Percentiles rank a stretch among this genome's conserved stretches.
These are phyloP conservation scores for Vigna reflexopilosa DNA, from an alignment of 306 rosid species.

Conservation along the genomic window DNA sequence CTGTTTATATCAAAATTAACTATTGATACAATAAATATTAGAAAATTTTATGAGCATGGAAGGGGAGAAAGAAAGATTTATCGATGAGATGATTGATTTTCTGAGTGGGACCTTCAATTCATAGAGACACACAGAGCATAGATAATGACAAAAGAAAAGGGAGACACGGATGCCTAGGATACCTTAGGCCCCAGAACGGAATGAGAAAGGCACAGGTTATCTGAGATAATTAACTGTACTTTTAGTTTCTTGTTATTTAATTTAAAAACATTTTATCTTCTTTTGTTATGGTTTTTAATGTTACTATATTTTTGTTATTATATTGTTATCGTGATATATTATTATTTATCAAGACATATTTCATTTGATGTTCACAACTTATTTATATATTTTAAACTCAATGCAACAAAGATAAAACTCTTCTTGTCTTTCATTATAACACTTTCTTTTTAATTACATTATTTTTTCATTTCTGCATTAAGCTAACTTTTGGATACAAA, in stretches of 20 bases:
- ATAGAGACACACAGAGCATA: slow-evolving; percentile 25
- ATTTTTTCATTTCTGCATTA: no score
- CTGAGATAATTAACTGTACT: background rate
- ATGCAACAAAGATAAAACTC: no score
- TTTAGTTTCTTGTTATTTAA: background rate
- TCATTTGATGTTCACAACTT: no score
- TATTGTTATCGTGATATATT: no score
- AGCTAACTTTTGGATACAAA: no score
- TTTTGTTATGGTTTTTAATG: no score
- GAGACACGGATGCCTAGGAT: slow-evolving; percentile 48
- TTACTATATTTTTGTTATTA: no score
- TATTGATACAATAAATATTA: background rate
- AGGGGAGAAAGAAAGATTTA: background rate
- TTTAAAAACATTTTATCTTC: background rate
- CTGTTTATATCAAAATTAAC: background rate
- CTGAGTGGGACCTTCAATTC: slow-evolving; percentile 29
- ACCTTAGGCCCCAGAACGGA: slow-evolving; percentile 33
- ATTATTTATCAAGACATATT: no score
- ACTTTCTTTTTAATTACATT: no score
- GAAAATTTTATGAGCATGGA: background rate
- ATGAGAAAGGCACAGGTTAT: slow-evolving; percentile 9
- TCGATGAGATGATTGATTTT: background rate
- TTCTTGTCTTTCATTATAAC: no score
- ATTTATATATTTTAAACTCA: no score
- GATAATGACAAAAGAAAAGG: slow-evolving; percentile 18